A percentile compares a stretch with the other conserved stretches of the same genome.
Conservation (phyloP, 2,329 filamentous ascomycete species). For the Penicillium sp. region DNA sequence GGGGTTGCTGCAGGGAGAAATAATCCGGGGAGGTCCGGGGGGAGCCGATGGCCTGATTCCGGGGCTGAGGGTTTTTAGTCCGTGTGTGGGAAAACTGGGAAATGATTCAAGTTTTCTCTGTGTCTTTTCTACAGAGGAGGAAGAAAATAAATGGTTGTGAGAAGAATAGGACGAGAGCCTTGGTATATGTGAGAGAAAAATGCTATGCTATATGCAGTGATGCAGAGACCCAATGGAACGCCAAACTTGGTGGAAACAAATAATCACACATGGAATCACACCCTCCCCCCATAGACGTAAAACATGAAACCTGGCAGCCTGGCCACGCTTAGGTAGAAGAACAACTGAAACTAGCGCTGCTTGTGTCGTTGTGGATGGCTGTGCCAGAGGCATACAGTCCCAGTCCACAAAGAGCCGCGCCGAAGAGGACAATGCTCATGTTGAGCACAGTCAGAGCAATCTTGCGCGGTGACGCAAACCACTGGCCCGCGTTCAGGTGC, state of each 20-base stretch:
- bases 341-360: constrained; percentile 35
- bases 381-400: constrained; percentile 24
- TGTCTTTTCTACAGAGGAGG: no score
- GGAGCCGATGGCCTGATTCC: no score
- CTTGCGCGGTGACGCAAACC: constrained; percentile 40
- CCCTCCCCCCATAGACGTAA: not conserved
- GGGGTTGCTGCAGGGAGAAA: no score
- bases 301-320: not conserved
- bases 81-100: no score
- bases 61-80: no score
- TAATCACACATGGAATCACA: constrained; percentile 1
- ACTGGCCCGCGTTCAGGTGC: constrained; percentile 43
- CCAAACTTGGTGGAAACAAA: no score
- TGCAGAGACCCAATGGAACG: not conserved
- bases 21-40: no score
- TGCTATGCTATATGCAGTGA: constrained; percentile 10
- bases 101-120: no score
- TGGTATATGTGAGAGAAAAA: not conserved
- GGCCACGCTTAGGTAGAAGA: constrained; percentile 17
- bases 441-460: constrained; percentile 43
- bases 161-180: no score
- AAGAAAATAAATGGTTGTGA: no score
- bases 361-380: constrained; percentile 20
- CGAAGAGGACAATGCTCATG: constrained; percentile 32
- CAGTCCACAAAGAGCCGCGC: constrained; percentile 19